Evolutionary conservation across 1,284 basidiomycete species (phyloP).

Genomic region (Austroboletus niveus): DNA sequence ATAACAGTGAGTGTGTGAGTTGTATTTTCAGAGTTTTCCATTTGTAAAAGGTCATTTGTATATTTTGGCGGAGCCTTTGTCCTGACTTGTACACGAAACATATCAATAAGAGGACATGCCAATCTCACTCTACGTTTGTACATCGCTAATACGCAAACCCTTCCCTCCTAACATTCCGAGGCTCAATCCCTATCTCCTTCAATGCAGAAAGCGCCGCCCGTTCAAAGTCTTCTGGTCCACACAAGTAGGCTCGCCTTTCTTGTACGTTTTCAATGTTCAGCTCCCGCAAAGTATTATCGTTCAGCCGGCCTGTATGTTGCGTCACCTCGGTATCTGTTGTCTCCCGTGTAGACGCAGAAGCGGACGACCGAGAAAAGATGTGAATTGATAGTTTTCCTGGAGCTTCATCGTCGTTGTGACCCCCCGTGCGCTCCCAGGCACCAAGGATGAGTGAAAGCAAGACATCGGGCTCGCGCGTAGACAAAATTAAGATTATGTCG

Average conservation of each 20-base stretch:
- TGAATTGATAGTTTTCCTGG: conserved; percentile 18
- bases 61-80: too few species aligned
- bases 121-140: too few species aligned
- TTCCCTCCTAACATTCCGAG: conserved; percentile 15
- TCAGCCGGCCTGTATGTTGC: conserved; percentile 16
- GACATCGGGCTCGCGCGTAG: conserved; percentile 27
- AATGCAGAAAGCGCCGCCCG: conserved; percentile 10
- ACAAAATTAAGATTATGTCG: conserved; percentile 22
- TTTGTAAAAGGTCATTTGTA: too few species aligned
- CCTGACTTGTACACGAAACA: too few species aligned
- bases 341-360: background rate
- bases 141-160: conserved; percentile 20
- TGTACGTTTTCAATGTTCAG: conserved; percentile 7
- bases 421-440: background rate
- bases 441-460: conserved; percentile 20
- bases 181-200: conserved; percentile 17
- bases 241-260: conserved; percentile 17
- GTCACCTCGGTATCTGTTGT: conserved; percentile 8
- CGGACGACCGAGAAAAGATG: conserved; percentile 18
- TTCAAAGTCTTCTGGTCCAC: conserved; percentile 28
- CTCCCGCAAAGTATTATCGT: conserved; percentile 1
- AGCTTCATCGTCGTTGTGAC: background rate
- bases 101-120: too few species aligned
- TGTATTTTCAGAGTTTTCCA: too few species aligned
- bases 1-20: too few species aligned